Evolutionary conservation across 2,329 filamentous ascomycete genomes (phyloP), one percentile per base, ranked within the genome.

Genomic region (Ophiocordyceps unilateralis): DNA sequence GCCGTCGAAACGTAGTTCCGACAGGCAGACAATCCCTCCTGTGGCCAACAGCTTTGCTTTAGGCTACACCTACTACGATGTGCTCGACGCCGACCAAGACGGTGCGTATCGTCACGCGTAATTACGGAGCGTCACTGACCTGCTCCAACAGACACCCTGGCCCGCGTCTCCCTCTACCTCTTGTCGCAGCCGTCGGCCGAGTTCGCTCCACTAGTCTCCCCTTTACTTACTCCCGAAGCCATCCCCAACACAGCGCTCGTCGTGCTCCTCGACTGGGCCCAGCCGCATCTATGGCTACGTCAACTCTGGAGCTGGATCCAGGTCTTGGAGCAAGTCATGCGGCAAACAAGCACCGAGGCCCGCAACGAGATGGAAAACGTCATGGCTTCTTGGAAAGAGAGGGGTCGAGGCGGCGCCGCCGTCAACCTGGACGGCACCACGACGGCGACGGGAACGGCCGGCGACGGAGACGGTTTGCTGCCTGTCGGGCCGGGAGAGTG

Each of bases 11-110:
- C 66, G 69, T 50, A 67, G 62, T 49, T 63, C 67, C 51, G 76
- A 72, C 60, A 70, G 66, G 54, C 70, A 70, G 57, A 79, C 75
- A 58, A 72, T 74, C 47, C 81, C 85, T 2, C 85, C 86, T 20
- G 75, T 94, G 55, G 88, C 88, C 44, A 95, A 95, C 57, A 83
- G 82, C 57, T 94, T 93, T 61, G 88, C 88, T 11, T 66, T 95
- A 46, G 88, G 88, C 42, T 95, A 95, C 59, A 94, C 88, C 43
- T 95, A 94, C 63, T 86, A 93, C 59, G 86, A 95, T 62, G 86
- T 95, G 32, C 70, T 94, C 32, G 88, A 95, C 61, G 82, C 85
- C 44, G 88, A 95, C 58, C 87, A 93, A 60, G 89, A 95, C 69
- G 84, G 84, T 87, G 62, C 46, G 61, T 54, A 41, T n/a, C n/a